Percentiles rank a stretch among this genome's conserved stretches.
Conservation (phyloP, 2,329 filamentous ascomycete species). For the Cordyceps militaris region DNA sequence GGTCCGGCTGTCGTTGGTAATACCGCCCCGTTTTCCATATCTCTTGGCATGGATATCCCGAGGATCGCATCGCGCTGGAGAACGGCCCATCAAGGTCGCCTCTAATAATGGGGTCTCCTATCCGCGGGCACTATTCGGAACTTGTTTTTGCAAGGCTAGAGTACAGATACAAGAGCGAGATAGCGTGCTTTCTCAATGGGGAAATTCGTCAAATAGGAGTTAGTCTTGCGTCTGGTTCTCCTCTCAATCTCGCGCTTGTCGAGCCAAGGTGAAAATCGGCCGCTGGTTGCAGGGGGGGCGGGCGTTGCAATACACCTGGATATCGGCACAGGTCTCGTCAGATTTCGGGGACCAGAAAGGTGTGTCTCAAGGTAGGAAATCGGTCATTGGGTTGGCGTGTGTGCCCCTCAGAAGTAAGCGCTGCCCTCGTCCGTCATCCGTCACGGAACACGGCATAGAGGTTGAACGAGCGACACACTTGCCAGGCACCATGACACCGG, state of each 20-base stretch:
- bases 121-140: neutral
- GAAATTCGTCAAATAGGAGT: no score
- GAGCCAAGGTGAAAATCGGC: no score
- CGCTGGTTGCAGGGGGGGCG: slow-evolving; percentile 5
- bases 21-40: neutral
- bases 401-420: neutral
- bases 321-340: slow-evolving; percentile 6
- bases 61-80: neutral
- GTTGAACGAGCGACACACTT: slow-evolving; percentile 3
- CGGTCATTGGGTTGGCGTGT: neutral
- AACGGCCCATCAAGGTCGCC: slow-evolving; percentile 2
- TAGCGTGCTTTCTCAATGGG: no score
- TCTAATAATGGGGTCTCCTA: neutral
- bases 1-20: neutral
- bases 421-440: neutral
- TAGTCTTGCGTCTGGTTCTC: no score
- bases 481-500: neutral
- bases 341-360: neutral
- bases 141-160: neutral
- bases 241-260: no score
- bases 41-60: neutral
- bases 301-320: slow-evolving; percentile 8
- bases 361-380: neutral
- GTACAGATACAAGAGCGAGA: neutral
- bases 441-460: slow-evolving; percentile 10